Conservation (phyloP, 208 protist genomes). For the Crithidia thermophila region DNA sequence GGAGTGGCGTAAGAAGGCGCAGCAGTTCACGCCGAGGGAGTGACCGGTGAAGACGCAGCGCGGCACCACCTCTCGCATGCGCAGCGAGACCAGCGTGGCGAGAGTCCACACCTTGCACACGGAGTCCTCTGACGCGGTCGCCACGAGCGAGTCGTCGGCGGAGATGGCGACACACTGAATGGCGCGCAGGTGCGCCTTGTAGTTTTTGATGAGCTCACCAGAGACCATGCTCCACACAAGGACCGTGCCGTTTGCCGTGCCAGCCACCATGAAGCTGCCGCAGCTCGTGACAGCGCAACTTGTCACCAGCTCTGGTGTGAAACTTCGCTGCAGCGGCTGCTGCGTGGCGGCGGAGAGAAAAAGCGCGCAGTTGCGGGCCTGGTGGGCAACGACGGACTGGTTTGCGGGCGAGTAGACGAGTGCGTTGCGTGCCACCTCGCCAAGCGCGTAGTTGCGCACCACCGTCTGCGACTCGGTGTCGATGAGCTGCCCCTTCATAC, state of each 20-base stretch:
- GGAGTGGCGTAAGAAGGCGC: slow-evolving; percentile 57
- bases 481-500: slow-evolving; percentile 47
- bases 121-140: slow-evolving; percentile 76
- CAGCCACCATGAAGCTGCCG: slow-evolving; percentile 71
- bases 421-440: slow-evolving; percentile 33
- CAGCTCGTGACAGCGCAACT: slow-evolving; percentile 54
- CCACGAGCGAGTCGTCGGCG: slow-evolving; percentile 56
- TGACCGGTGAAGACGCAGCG: slow-evolving; percentile 65
- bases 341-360: slow-evolving; percentile 67
- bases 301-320: slow-evolving; percentile 64
- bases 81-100: slow-evolving; percentile 37
- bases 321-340: slow-evolving; percentile 74
- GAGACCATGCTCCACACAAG: slow-evolving; percentile 73
- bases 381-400: slow-evolving; percentile 46
- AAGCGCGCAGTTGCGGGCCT: slow-evolving; percentile 53
- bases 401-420: slow-evolving; percentile 49
- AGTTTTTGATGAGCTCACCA: slow-evolving; percentile 67
- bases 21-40: slow-evolving; percentile 66
- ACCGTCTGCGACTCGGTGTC: slow-evolving; percentile 55
- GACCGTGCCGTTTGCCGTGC: slow-evolving; percentile 59
- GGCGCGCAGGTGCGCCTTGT: slow-evolving; percentile 60
- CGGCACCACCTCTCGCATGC: slow-evolving; percentile 29
- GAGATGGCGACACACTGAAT: slow-evolving; percentile 67
- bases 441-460: slow-evolving; percentile 54
- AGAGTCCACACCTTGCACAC: slow-evolving; percentile 78